phyloP scores from a whole-genome alignment of 2,329 filamentous ascomycete genomes.

The Ramularia endophylla region DNA sequence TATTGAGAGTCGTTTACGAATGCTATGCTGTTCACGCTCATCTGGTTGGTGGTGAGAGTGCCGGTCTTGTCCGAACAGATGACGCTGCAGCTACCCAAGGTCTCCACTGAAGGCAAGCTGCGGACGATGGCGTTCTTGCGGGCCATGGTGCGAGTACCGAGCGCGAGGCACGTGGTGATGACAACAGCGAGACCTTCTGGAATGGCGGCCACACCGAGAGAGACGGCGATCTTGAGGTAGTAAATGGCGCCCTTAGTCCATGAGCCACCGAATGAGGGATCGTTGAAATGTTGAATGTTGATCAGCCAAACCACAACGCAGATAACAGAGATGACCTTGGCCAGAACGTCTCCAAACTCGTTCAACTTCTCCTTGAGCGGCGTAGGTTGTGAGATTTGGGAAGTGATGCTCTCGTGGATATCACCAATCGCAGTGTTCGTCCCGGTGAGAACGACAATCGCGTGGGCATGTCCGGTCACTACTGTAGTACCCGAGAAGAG shows the following conservation, averaged over 20 bases:
- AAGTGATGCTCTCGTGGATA: constrained; percentile 97
- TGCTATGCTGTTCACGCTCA: constrained; percentile 94
- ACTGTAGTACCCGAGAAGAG: constrained; percentile 98
- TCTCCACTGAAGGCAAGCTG: constrained; percentile 94
- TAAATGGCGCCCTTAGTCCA: constrained; percentile 98
- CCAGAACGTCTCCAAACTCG: constrained; percentile 91
- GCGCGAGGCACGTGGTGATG: constrained; percentile 94
- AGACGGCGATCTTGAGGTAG: constrained; percentile 99
- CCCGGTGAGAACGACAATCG: constrained; percentile 85
- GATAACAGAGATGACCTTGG: constrained; percentile 97
- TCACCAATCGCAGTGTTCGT: constrained; percentile 91
- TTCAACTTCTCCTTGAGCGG: constrained; percentile 98
- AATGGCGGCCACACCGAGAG: constrained; percentile 94
- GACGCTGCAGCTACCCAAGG: constrained; percentile 96
- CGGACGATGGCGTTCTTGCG: constrained; percentile 96
- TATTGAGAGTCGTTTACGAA: constrained; percentile 69
- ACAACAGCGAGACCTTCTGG: constrained; percentile 96
- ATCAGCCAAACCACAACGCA: constrained; percentile 97
- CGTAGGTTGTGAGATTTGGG: constrained; percentile 95
- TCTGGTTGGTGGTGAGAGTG: constrained; percentile 96
- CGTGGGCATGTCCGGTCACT: constrained; percentile 86
- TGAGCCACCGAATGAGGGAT: constrained; percentile 76
- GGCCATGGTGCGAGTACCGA: constrained; percentile 98
- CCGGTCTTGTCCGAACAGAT: constrained; percentile 99
- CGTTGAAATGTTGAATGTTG: constrained; percentile 95